Percentiles rank a stretch among this genome's conserved stretches.
phyloP scores from a whole-genome alignment of 1,284 basidiomycete species.

The Fistulina hepatica region DNA sequence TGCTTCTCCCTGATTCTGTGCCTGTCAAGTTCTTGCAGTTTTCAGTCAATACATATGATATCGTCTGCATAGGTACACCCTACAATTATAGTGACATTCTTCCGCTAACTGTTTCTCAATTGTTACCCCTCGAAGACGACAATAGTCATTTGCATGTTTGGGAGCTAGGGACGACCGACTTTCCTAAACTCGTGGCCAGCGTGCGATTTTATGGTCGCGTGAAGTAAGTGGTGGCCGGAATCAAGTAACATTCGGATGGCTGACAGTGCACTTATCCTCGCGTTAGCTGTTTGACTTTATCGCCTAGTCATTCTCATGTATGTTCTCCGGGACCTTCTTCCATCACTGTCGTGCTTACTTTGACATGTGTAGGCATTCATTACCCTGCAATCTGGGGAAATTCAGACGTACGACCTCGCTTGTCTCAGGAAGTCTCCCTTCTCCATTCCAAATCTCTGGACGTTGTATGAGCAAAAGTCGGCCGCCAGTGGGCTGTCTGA shows the following conservation, averaged over 20 bases:
- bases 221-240: slow-evolving; percentile 28
- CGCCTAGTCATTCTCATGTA: slow-evolving; percentile 70
- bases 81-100: slow-evolving; percentile 1
- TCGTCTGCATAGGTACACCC: slow-evolving; percentile 53
- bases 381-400: slow-evolving; percentile 43
- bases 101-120: slow-evolving; percentile 3
- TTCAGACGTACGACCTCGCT: slow-evolving; percentile 61
- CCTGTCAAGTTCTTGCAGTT: slow-evolving; percentile 56
- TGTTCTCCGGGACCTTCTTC: slow-evolving; percentile 21
- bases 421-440: slow-evolving; percentile 57
- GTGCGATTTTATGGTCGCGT: slow-evolving; percentile 39
- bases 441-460: slow-evolving; percentile 66
- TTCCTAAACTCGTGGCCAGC: slow-evolving; percentile 43
- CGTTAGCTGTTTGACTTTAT: slow-evolving; percentile 47
- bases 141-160: slow-evolving; percentile 57
- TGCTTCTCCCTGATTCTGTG: slow-evolving; percentile 40
- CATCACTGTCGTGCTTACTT: slow-evolving; percentile 4
- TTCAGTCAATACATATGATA: slow-evolving; percentile 41
- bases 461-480: slow-evolving; percentile 59
- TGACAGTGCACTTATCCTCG: background rate
- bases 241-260: slow-evolving; percentile 23
- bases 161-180: slow-evolving; percentile 47
- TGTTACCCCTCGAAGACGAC: slow-evolving; percentile 37
- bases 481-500: slow-evolving; percentile 44
- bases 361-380: slow-evolving; percentile 40